Percentiles rank a stretch among this genome's conserved stretches.
Evolutionary conservation across 2,329 filamentous ascomycete species (phyloP).

Genomic region (Penicillium hesseltinei): DNA sequence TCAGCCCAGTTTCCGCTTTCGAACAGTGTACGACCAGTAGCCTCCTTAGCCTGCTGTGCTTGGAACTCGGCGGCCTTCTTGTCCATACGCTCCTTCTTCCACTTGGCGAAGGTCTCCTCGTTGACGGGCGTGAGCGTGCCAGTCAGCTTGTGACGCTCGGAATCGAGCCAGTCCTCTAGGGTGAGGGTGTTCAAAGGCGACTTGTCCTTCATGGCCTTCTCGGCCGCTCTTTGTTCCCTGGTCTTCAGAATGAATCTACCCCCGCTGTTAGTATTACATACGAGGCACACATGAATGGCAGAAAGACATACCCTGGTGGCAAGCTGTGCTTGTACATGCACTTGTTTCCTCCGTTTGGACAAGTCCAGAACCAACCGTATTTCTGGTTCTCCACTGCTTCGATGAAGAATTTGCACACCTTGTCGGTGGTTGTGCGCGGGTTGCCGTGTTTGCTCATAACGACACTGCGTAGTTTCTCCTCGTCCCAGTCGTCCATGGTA

Average conservation of each 20-base stretch:
- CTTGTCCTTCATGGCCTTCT: slow-evolving; percentile 95
- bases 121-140: slow-evolving; percentile 92
- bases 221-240: slow-evolving; percentile 90
- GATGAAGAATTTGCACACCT: slow-evolving; percentile 99
- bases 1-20: slow-evolving; percentile 90
- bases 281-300: background rate
- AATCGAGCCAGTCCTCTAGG: slow-evolving; percentile 95
- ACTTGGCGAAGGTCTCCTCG: slow-evolving; percentile 86
- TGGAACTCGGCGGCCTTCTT: slow-evolving; percentile 96
- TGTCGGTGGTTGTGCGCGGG: slow-evolving; percentile 90
- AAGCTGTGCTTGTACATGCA: slow-evolving; percentile 98
- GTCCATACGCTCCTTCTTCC: slow-evolving; percentile 90
- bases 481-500: slow-evolving; percentile 95
- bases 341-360: slow-evolving; percentile 93
- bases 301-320: slow-evolving; percentile 75
- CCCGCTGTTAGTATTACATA: slow-evolving; percentile 11
- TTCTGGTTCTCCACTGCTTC: slow-evolving; percentile 96
- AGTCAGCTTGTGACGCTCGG: slow-evolving; percentile 90
- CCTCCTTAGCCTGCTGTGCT: slow-evolving; percentile 87
- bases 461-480: slow-evolving; percentile 88
- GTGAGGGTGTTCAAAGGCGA: slow-evolving; percentile 91
- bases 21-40: slow-evolving; percentile 90
- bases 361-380: slow-evolving; percentile 99
- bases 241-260: slow-evolving; percentile 91
- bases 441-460: slow-evolving; percentile 97